phyloP scores from a whole-genome alignment of 495 filamentous ascomycete species.

The Sporormia fimetaria region DNA sequence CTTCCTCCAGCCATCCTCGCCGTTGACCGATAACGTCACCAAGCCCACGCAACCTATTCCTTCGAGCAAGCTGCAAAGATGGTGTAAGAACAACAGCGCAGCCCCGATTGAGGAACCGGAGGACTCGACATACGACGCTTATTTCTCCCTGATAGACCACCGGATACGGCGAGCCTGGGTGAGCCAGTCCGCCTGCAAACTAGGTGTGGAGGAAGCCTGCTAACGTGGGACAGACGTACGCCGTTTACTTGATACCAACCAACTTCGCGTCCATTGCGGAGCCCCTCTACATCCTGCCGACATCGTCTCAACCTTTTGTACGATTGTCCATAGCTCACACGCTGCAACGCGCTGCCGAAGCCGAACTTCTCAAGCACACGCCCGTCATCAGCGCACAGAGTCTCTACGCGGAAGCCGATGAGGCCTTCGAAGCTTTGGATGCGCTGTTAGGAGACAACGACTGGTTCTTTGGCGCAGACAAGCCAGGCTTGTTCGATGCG shows the following conservation, averaged over 20 bases:
- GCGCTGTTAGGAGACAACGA: conserved; percentile 50
- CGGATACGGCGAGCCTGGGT: conserved; percentile 82
- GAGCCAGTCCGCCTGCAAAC: conserved; percentile 25
- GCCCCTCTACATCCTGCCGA: conserved; percentile 55
- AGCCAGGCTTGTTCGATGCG: conserved; percentile 72
- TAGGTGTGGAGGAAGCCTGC: neutral
- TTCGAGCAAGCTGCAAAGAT: conserved; percentile 56
- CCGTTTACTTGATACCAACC: conserved; percentile 58
- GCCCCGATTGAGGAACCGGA: conserved; percentile 41
- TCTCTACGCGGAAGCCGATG: conserved; percentile 55
- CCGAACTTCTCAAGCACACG: conserved; percentile 57
- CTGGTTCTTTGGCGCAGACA: conserved; percentile 54
- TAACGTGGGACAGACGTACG: conserved; percentile 47
- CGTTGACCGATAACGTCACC: conserved; percentile 19
- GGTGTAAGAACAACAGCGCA: conserved; percentile 43
- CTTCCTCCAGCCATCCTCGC: conserved; percentile 58
- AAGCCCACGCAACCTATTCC: conserved; percentile 41
- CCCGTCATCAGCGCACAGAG: conserved; percentile 48
- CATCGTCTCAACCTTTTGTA: conserved; percentile 51
- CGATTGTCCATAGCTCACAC: conserved; percentile 49
- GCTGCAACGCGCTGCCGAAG: conserved; percentile 56
- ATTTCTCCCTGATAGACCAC: conserved; percentile 67
- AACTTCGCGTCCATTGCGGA: conserved; percentile 55
- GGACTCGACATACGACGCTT: conserved; percentile 59
- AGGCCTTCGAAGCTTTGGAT: conserved; percentile 66